Evolutionary conservation across 495 filamentous ascomycete genomes (phyloP).

Genomic region (Cetradonia linearis): DNA sequence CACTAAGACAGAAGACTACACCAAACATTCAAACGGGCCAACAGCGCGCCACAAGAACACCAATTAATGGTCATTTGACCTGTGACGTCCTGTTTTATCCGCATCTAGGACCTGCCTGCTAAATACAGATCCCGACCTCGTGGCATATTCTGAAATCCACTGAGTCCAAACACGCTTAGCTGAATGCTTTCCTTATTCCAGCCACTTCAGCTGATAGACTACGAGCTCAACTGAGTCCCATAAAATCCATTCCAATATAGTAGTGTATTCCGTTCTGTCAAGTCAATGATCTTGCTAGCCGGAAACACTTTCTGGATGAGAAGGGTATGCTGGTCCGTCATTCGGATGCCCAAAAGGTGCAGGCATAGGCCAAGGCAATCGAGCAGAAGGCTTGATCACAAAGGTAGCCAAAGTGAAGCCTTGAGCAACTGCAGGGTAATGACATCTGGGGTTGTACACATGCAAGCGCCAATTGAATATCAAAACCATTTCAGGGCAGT

Average conservation of each 20-base stretch:
- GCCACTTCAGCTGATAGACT: background rate
- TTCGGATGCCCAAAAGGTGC: no score
- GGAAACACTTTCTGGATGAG: no score
- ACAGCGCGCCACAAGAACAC: background rate
- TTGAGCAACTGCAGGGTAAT: no score
- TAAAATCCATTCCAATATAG: background rate
- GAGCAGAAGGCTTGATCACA: no score
- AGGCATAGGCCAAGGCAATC: no score
- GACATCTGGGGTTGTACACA: no score
- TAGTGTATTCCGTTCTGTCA: background rate
- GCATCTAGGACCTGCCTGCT: background rate
- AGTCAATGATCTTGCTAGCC: no score
- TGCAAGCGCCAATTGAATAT: no score
- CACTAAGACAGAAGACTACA: background rate
- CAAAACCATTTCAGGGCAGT: no score
- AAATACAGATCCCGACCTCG: background rate
- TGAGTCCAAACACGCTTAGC: background rate
- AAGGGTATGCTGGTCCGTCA: no score
- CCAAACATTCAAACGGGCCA: background rate
- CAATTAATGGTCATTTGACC: background rate
- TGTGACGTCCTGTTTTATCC: background rate
- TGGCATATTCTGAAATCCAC: background rate
- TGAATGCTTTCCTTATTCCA: no score
- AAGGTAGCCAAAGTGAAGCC: no score
- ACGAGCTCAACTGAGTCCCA: background rate